Evolutionary conservation across 108 stramenopile genomes (phyloP).

Genomic region (Fistulifera pelliculosa): DNA sequence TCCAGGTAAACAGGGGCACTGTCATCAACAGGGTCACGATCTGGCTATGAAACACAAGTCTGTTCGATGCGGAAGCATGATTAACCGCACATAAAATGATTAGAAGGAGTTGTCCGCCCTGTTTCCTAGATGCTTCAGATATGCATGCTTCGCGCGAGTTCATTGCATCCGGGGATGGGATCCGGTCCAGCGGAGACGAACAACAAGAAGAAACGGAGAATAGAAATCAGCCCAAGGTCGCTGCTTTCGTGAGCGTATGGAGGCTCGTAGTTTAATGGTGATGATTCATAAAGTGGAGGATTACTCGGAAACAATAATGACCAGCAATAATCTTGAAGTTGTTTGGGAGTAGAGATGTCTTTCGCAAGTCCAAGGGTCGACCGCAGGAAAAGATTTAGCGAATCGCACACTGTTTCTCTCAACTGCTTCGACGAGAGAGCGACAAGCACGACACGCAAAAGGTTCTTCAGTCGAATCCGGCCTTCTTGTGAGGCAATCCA

Average conservation of each 20-base stretch:
- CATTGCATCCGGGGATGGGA: conserved; percentile 42
- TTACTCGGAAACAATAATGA: conserved; percentile 6
- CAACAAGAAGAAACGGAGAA: conserved; percentile 2
- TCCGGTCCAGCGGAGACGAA: conserved; percentile 3
- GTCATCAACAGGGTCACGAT: conserved; percentile 61
- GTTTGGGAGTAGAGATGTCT: background rate
- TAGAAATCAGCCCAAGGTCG: conserved; percentile 8
- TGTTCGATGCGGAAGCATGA: conserved; percentile 19
- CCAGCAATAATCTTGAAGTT: background rate
- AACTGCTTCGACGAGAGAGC: conserved; percentile 8
- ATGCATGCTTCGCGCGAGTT: conserved; percentile 43
- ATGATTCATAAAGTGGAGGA: background rate
- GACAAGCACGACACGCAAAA: conserved; percentile 21
- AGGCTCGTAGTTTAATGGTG: conserved; percentile 22
- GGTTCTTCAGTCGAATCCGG: conserved; percentile 15
- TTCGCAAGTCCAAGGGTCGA: background rate
- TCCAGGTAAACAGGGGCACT: conserved; percentile 71
- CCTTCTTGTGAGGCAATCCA: conserved; percentile 54
- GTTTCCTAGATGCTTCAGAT: background rate
- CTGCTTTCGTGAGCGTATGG: conserved; percentile 31
- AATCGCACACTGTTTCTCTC: background rate
- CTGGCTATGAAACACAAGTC: conserved; percentile 17
- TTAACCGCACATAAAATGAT: background rate
- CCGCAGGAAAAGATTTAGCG: background rate
- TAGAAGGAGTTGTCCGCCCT: background rate